Conservation (phyloP, 495 filamentous ascomycete species). For the Tuber aestivum region DNA sequence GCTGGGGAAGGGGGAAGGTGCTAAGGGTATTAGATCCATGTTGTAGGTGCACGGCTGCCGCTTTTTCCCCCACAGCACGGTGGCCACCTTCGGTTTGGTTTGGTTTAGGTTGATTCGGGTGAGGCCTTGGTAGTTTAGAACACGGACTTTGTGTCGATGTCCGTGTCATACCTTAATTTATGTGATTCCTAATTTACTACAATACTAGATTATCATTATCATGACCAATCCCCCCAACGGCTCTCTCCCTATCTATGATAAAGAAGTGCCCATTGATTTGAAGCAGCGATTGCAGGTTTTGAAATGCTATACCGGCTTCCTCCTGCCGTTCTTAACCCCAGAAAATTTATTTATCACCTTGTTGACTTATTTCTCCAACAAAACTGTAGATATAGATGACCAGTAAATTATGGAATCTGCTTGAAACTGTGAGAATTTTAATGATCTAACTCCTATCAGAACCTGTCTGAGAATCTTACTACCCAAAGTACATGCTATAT, state of each 20-base stretch:
- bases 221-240: not conserved
- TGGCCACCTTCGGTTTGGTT: not conserved
- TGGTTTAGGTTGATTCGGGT: not conserved
- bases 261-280: not conserved
- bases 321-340: not conserved
- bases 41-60: constrained; percentile 6
- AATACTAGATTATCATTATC: not conserved
- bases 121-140: not conserved
- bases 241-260: not conserved
- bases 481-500: not conserved
- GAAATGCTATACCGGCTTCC: not conserved
- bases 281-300: not conserved
- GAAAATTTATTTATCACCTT: not conserved
- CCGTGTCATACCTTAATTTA: not conserved
- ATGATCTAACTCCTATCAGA: not conserved
- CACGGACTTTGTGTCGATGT: not conserved
- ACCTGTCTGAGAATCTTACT: not conserved
- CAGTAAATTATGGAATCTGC: not conserved
- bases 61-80: not conserved
- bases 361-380: not conserved
- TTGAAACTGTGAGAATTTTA: not conserved
- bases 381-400: not conserved
- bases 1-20: constrained; percentile 23
- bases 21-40: constrained; percentile 32
- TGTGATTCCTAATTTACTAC: not conserved